These are phyloP conservation scores for Phytopythium aichiense DNA, from an alignment of 352 stramenopile genomes.

Conservation along the genomic window DNA sequence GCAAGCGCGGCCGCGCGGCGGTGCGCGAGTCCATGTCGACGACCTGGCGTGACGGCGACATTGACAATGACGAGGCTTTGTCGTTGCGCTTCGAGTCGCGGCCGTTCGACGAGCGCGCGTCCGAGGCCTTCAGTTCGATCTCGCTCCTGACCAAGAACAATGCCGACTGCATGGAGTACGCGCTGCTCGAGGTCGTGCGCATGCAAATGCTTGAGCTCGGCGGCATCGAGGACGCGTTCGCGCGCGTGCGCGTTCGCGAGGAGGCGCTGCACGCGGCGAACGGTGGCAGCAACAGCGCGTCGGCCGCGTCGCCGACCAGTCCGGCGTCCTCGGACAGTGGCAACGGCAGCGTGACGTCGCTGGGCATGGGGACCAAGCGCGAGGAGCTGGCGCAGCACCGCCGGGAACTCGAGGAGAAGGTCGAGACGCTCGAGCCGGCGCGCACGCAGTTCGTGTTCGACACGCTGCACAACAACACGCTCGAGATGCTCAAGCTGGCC, in stretches of 20 bases:
- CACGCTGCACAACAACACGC: constrained; percentile 60
- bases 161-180: constrained; percentile 80
- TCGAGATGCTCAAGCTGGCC: constrained; percentile 72
- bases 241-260: constrained; percentile 47
- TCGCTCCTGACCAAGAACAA: constrained; percentile 67
- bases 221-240: constrained; percentile 71
- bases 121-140: constrained; percentile 69
- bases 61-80: constrained; percentile 48
- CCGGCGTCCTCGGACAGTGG: constrained; percentile 9
- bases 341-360: constrained; percentile 22
- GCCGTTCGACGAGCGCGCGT: constrained; percentile 64
- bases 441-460: constrained; percentile 68
- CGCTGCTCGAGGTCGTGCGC: constrained; percentile 66
- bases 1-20: constrained; percentile 20
- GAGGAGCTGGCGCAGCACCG: constrained; percentile 51
- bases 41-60: constrained; percentile 16
- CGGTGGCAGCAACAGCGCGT: constrained; percentile 18
- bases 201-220: constrained; percentile 79
- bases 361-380: constrained; percentile 29
- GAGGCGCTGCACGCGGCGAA: constrained; percentile 26
- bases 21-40: constrained; percentile 21
- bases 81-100: constrained; percentile 47
- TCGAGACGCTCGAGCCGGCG: constrained; percentile 50
- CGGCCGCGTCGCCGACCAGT: constrained; percentile 6
- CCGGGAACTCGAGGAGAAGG: constrained; percentile 47